Percentiles rank a stretch among this genome's conserved stretches.
These are phyloP conservation scores for Pterocarpus santalinus DNA, from an alignment of 306 rosid species.

Conservation along the genomic window DNA sequence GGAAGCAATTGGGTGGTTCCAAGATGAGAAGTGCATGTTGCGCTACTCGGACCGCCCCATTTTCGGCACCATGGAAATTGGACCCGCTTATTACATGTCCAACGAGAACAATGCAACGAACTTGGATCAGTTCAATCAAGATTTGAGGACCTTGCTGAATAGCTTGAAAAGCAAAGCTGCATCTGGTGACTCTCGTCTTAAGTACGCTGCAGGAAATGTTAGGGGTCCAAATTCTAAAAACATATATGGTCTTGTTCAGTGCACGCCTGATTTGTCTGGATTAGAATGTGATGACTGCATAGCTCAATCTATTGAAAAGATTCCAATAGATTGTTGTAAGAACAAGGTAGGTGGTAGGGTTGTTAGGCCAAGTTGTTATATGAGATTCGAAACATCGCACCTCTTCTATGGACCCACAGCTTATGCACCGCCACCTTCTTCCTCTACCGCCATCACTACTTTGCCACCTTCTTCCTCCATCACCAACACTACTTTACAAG, in stretches of 20 bases:
- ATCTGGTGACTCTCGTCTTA: constrained; percentile 26
- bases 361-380: background rate
- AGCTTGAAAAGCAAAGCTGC: background rate
- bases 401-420: background rate
- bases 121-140: constrained; percentile 6
- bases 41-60: constrained; percentile 48
- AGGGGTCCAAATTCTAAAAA: background rate
- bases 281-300: constrained; percentile 42
- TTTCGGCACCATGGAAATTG: constrained; percentile 5
- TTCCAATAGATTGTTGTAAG: background rate
- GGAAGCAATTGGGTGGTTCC: constrained; percentile 55
- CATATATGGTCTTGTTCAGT: constrained; percentile 52
- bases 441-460: background rate
- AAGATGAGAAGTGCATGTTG: constrained; percentile 46
- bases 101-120: background rate
- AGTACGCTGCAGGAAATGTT: constrained; percentile 15
- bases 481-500: no score
- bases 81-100: background rate
- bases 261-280: constrained; percentile 50
- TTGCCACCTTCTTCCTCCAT: background rate
- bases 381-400: background rate
- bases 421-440: background rate
- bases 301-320: background rate
- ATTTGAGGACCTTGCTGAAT: background rate
- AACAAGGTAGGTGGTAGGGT: background rate